phyloP scores from a whole-genome alignment of 2,329 filamentous ascomycete species.

The Phaeoacremonium minimum region DNA sequence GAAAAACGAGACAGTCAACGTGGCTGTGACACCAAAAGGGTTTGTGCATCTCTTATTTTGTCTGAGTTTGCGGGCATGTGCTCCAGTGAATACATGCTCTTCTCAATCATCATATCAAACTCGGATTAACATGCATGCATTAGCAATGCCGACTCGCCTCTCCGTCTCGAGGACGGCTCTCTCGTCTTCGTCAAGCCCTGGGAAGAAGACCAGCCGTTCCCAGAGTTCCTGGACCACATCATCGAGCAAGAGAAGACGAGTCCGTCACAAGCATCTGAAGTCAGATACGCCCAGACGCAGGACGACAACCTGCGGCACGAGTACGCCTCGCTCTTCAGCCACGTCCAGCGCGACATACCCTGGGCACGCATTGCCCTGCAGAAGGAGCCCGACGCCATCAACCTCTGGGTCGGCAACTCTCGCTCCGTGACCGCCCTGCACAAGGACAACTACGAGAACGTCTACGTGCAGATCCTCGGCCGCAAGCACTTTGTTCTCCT shows the following conservation, averaged over 20 bases:
- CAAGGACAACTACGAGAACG: slow-evolving; percentile 81
- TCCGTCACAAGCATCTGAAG: slow-evolving; percentile 32
- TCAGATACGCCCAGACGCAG: slow-evolving; percentile 75
- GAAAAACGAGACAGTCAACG: slow-evolving; percentile 57
- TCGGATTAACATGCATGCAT: too few relatives aligned
- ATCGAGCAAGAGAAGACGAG: slow-evolving; percentile 47
- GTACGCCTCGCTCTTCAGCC: slow-evolving; percentile 57
- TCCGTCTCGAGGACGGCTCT: slow-evolving; percentile 22
- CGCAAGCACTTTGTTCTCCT: slow-evolving; percentile 71
- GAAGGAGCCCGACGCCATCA: slow-evolving; percentile 67
- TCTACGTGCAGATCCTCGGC: slow-evolving; percentile 73
- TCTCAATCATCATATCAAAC: too few relatives aligned
- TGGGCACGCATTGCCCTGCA: slow-evolving; percentile 71
- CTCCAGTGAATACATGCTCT: too few relatives aligned
- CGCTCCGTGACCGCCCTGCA: slow-evolving; percentile 68
- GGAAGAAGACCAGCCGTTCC: slow-evolving; percentile 61
- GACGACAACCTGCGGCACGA: slow-evolving; percentile 78
- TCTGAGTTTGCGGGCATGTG: too few relatives aligned
- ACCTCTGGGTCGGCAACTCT: slow-evolving; percentile 75
- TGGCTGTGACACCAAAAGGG: slow-evolving; percentile 73
- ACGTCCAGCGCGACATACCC: slow-evolving; percentile 61
- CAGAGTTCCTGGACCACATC: slow-evolving; percentile 57
- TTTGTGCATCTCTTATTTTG: neutral
- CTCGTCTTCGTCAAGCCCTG: slow-evolving; percentile 67
- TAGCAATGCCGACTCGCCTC: slow-evolving; percentile 51